Base-by-base conservation (phyloP, 2,329 filamentous ascomycete genomes). In the Dothideomycetes sp. region DNA sequence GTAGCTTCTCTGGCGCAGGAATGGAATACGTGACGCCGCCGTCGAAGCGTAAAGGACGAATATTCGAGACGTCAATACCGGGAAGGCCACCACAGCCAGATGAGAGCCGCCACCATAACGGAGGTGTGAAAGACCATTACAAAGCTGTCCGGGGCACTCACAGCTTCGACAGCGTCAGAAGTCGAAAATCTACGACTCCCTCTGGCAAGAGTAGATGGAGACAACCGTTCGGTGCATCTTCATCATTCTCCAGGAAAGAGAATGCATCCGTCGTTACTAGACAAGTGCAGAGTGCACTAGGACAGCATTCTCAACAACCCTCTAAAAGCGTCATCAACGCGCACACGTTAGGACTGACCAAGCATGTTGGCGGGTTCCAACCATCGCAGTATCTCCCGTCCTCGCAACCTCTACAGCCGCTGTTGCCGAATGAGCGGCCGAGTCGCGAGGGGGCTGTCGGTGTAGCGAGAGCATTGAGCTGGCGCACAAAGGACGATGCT, bases 11-110 rank as follows among this genome's bases (percentile, higher is more conserved):
- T 24, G 24, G 37, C 11, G 43, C 42, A 18, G 42, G 41, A n/a
- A 32, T 45, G 31, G 39, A 47, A 7, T 52, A 48, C 32, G 38
- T 42, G 15, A 52, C 49, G 4, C 50, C 50, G 33, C 49, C 47
- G 9, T 47, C 44, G 5, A 52, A 52, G 17, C 44, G 49, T n/a
- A 51, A 46, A 43, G 50, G 39, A 5, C 42, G 45, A 4, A 29
- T 49, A 10, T 42, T 51, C 36, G 37, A 33, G 27, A 38, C 36
- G 7, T 27, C 22, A 7, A 27, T 27, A 12, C 22, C 12, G 7
- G 22, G 22, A 7, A 12, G 22, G 12, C 12, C 22, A n/a, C n/a
- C n/a, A n/a, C n/a, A n/a, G n/a, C n/a, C n/a, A n/a, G n/a, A n/a
- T n/a, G n/a, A n/a, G n/a, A n/a, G n/a, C n/a, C n/a, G n/a, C n/a